Percentiles rank a stretch among this genome's conserved stretches.
Evolutionary conservation across 176 grass and related monocot genomes (phyloP).

Genomic region (Oryza coarctata): DNA sequence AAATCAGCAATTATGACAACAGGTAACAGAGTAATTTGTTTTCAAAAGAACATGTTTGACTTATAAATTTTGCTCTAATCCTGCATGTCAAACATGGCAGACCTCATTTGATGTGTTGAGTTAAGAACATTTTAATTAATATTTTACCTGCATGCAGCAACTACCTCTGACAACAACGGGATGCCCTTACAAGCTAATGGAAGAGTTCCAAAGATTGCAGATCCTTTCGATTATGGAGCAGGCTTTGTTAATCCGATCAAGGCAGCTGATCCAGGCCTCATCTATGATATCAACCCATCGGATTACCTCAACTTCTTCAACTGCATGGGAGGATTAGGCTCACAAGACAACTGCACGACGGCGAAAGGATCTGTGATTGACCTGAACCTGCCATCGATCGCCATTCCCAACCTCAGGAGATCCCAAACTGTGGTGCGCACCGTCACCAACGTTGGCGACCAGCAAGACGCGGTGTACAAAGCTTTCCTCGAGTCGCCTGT

Average conservation of each 20-base stretch:
- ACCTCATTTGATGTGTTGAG: no score
- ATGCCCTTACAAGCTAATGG: slow-evolving; percentile 42
- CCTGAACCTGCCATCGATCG: slow-evolving; percentile 45
- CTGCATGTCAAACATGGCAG: no score
- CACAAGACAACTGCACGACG: not conserved
- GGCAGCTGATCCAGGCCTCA: slow-evolving; percentile 52
- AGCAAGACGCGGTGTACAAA: no score
- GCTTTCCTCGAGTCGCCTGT: no score
- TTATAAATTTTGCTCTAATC: no score
- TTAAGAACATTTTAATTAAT: no score
- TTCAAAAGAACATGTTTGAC: no score
- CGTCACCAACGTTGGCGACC: no score
- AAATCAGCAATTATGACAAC: slow-evolving; percentile 71
- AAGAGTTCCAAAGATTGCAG: slow-evolving; percentile 31
- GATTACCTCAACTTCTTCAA: slow-evolving; percentile 51
- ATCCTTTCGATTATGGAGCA: slow-evolving; percentile 65
- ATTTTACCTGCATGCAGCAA: slow-evolving; percentile 16
- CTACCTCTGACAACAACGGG: slow-evolving; percentile 22
- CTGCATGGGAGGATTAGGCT: slow-evolving; percentile 14
- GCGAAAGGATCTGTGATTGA: not conserved
- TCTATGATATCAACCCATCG: slow-evolving; percentile 51
- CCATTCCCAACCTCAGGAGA: no score
- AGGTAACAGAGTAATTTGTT: not conserved
- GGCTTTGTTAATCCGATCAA: slow-evolving; percentile 45
- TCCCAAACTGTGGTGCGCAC: no score